phyloP scores from a whole-genome alignment of 257 asterid species.

The Rubia yunnanensis region DNA sequence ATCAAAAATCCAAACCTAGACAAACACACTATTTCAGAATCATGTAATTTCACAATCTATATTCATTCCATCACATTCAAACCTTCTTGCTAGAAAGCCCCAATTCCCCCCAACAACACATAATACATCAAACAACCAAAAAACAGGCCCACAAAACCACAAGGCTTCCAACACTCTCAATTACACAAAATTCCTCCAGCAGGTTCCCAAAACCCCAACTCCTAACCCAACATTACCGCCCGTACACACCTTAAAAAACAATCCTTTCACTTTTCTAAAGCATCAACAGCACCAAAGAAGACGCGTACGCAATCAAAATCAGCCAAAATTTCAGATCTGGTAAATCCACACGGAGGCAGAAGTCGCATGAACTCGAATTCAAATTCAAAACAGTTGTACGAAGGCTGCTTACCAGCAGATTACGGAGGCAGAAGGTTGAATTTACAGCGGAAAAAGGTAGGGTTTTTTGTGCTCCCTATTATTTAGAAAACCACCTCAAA shows the following conservation, averaged over 20 bases:
- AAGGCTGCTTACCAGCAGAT: constrained; percentile 7
- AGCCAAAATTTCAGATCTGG: constrained; percentile 14
- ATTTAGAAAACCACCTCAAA: constrained; percentile 9
- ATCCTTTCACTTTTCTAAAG: neutral
- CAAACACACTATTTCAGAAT: neutral
- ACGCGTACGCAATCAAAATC: neutral
- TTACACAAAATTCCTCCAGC: neutral
- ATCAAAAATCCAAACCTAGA: neutral
- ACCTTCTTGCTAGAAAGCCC: neutral
- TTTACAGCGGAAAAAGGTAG: constrained; percentile 11
- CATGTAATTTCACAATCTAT: neutral
- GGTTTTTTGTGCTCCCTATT: constrained; percentile 7
- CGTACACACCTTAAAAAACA: neutral
- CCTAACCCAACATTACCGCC: neutral
- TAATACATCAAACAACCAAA: neutral
- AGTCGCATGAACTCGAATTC: constrained; percentile 5
- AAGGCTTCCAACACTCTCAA: neutral
- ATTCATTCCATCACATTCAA: neutral
- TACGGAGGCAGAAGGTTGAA: neutral
- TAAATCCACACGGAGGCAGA: neutral
- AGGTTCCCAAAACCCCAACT: neutral
- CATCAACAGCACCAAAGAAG: neutral
- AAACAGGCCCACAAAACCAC: neutral
- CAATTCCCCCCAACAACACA: neutral
- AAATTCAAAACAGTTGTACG: constrained; percentile 1